phyloP scores from a whole-genome alignment of 805 yeast genomes.

The Naumovozyma castellii region DNA sequence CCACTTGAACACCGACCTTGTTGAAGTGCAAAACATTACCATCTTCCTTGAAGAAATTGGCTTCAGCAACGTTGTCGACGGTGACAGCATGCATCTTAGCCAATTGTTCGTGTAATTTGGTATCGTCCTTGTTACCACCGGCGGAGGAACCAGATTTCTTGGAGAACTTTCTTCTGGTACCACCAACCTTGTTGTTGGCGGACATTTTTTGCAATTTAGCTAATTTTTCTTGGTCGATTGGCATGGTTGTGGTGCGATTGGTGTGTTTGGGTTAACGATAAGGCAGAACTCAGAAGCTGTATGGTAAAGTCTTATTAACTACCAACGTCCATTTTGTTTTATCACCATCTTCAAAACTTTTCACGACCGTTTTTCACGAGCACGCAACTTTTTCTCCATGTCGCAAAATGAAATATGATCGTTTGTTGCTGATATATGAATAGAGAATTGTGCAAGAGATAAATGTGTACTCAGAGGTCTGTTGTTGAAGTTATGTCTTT shows the following conservation, averaged over 20 bases:
- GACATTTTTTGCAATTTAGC: constrained; percentile 78
- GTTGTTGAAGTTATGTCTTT: no score
- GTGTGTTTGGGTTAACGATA: neutral
- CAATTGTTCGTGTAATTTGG: constrained; percentile 81
- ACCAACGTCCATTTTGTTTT: no score
- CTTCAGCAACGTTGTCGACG: constrained; percentile 87
- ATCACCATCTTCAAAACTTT: neutral
- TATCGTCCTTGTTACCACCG: constrained; percentile 71
- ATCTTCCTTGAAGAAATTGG: constrained; percentile 94
- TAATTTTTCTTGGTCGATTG: constrained; percentile 87
- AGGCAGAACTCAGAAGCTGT: no score
- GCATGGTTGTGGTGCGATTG: no score
- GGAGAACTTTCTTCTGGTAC: constrained; percentile 87
- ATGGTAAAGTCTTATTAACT: no score
- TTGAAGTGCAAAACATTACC: constrained; percentile 93
- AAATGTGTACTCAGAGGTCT: no score
- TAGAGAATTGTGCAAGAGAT: no score
- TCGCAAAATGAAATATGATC: no score
- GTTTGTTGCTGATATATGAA: no score
- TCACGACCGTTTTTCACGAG: neutral
- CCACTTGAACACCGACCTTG: constrained; percentile 92
- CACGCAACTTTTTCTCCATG: neutral
- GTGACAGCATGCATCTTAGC: constrained; percentile 84
- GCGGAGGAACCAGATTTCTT: constrained; percentile 42
- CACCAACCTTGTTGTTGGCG: constrained; percentile 72